Conservation (phyloP, 1,284 basidiomycete species). For the Ganoderma sp. region DNA sequence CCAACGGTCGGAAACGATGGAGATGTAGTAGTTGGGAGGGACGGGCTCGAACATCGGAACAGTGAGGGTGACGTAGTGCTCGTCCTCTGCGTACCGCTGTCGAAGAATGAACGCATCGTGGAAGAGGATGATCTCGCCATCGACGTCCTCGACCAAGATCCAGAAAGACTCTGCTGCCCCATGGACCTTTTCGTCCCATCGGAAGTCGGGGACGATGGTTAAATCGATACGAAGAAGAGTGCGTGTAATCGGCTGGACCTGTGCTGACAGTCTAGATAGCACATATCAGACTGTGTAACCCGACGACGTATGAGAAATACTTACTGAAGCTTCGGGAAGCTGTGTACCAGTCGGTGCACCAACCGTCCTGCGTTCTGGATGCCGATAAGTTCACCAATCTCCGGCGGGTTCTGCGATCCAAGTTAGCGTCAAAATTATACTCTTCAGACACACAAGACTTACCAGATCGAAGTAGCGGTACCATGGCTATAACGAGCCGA, state of each 20-base stretch:
- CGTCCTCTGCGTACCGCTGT: slow-evolving; percentile 90
- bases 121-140: slow-evolving; percentile 95
- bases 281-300: background rate
- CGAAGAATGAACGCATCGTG: slow-evolving; percentile 93
- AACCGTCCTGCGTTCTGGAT: slow-evolving; percentile 91
- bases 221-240: slow-evolving; percentile 88
- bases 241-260: slow-evolving; percentile 92
- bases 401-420: slow-evolving; percentile 64
- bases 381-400: slow-evolving; percentile 94
- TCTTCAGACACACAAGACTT: slow-evolving; percentile 25
- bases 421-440: slow-evolving; percentile 2
- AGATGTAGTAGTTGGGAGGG: slow-evolving; percentile 98
- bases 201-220: slow-evolving; percentile 94
- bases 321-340: slow-evolving; percentile 93
- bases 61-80: slow-evolving; percentile 93
- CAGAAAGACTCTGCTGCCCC: slow-evolving; percentile 89
- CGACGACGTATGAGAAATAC: slow-evolving; percentile 39
- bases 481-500: slow-evolving; percentile 70
- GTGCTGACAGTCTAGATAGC: slow-evolving; percentile 77
- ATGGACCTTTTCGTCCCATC: slow-evolving; percentile 96
- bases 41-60: slow-evolving; percentile 97
- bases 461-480: slow-evolving; percentile 94
- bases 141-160: slow-evolving; percentile 95
- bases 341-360: slow-evolving; percentile 94
- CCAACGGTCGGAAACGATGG: slow-evolving; percentile 95